Evolutionary conservation across 2,329 filamentous ascomycete genomes (phyloP), one percentile per base, ranked within the genome.

Genomic region (Trichoderma guizhouense): DNA sequence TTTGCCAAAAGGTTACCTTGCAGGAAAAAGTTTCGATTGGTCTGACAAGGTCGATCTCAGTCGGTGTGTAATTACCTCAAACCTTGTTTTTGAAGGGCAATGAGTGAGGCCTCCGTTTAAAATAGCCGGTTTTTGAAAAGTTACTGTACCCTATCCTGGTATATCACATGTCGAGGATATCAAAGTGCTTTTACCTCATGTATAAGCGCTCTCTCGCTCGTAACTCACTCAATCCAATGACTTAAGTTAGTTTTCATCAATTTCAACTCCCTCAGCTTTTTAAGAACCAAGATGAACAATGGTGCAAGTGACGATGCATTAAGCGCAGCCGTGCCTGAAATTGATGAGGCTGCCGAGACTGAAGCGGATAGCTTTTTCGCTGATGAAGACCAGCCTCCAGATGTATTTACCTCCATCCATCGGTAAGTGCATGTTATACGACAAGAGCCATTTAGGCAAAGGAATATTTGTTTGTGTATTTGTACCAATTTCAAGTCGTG

Each of bases 331-430:
- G 24, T 70, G 21, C 9, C 57, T n/a, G 30, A 71, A 15, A 63
- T 36, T 34, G 39, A 68, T 26, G 71, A 71, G 57, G 62, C 43
- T 21, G 36, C 18, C 9, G 43, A 58, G 14, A 47, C 26, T 21
- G 68, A 68, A 30, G 39, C 43, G 12, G 30, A 26, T 11, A 36
- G 69, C 24, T 32, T 66, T 21, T 63, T 57, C 24, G 51, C 47
- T 34, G 36, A 72, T 14, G 62, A 66, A 12, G 30, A 58, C 7
- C 55, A 63, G 14, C 57, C 71, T 57, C 53, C 61, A 4, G 36
- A 63, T 51, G 57, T 73, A 2, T 73, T 72, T 34, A 67, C 34
- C 18, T 69, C 36, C 2, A 73, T 73, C 11, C 71, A 73, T 58
- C 67, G 72, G 72, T 73, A 39, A 67, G 71, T 71, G n/a, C 36